Evolutionary conservation across 2,329 filamentous ascomycete species (phyloP).

Genomic region (Hortaea werneckii): DNA sequence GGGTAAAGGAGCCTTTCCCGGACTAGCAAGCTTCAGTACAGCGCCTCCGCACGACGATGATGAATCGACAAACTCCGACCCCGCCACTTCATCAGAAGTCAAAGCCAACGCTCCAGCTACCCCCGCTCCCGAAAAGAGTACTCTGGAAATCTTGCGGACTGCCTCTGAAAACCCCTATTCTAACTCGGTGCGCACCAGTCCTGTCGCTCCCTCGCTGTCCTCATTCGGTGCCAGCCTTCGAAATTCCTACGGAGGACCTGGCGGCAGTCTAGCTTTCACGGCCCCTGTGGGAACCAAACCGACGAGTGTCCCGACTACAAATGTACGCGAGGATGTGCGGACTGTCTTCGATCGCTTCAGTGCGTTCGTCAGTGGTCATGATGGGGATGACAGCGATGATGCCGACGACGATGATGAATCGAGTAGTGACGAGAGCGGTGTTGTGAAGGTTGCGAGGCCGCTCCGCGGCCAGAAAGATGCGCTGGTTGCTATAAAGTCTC

Average conservation of each 20-base stretch:
- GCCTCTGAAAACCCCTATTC: not conserved
- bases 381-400: constrained; percentile 6
- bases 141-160: not conserved
- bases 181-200: not conserved
- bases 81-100: too few species aligned
- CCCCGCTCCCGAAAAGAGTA: too few species aligned
- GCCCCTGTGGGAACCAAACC: not conserved
- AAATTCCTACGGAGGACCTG: not conserved
- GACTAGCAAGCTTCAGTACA: too few species aligned
- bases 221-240: not conserved
- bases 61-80: too few species aligned
- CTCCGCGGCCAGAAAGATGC: too few species aligned
- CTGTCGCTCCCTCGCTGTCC: not conserved
- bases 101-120: too few species aligned
- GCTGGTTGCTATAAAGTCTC: too few species aligned
- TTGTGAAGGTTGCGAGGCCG: not conserved
- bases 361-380: constrained; percentile 6
- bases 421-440: not conserved
- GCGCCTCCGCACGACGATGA: too few species aligned
- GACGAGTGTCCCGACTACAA: not conserved
- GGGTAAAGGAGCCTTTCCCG: too few species aligned
- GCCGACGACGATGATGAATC: constrained; percentile 3
- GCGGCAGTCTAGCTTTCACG: not conserved
- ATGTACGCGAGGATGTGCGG: not conserved
- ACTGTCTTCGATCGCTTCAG: constrained; percentile 10